Evolutionary conservation across 257 asterid genomes (phyloP).

Genomic region (Nicotiana knightiana): DNA sequence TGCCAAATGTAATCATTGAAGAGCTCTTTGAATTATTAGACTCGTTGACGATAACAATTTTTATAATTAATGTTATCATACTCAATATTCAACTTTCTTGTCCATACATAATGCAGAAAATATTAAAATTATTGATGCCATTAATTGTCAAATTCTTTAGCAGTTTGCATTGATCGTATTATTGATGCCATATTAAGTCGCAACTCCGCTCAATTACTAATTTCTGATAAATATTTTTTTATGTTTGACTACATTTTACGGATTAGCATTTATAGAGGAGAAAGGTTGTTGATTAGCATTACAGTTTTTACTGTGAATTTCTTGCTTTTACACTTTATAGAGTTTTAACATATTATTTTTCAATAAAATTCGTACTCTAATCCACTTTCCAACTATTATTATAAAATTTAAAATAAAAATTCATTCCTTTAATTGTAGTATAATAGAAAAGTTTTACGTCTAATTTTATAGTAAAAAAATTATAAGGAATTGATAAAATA

Average conservation of each 20-base stretch:
- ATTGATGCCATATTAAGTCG: not conserved
- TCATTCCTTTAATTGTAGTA: too few species aligned
- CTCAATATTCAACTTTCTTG: not conserved
- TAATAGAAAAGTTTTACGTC: too few species aligned
- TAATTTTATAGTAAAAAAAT: too few species aligned
- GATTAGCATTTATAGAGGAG: too few species aligned
- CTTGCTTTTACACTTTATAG: not conserved
- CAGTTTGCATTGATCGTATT: not conserved
- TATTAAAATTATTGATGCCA: not conserved
- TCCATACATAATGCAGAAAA: not conserved
- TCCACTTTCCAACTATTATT: too few species aligned
- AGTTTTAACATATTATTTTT: too few species aligned
- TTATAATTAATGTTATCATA: not conserved
- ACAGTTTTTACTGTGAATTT: too few species aligned
- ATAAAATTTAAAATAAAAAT: too few species aligned
- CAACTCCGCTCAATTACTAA: not conserved
- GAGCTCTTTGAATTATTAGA: not conserved
- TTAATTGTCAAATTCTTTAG: not conserved
- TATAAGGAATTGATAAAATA: too few species aligned
- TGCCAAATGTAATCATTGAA: not conserved
- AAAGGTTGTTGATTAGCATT: too few species aligned
- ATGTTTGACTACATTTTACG: too few species aligned
- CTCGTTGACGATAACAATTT: not conserved
- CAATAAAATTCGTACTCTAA: too few species aligned
- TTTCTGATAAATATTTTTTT: not conserved